These are phyloP conservation scores for Penicillium sp. DNA, from an alignment of 2,329 filamentous ascomycete genomes.

Conservation along the genomic window DNA sequence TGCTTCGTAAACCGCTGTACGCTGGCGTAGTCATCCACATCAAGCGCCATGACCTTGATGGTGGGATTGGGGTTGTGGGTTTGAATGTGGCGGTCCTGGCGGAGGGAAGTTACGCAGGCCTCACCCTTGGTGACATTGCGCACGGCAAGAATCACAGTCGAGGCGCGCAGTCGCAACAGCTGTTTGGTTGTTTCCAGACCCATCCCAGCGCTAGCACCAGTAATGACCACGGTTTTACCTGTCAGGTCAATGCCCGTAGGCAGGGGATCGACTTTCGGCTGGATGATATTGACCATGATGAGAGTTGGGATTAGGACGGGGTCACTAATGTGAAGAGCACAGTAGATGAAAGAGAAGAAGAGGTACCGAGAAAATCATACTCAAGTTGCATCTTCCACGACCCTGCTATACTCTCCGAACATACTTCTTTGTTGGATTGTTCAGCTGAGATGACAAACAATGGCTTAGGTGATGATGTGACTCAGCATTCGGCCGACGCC, in stretches of 20 bases:
- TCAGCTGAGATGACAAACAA: background rate
- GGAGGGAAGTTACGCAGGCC: background rate
- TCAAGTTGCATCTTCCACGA: too few relatives aligned
- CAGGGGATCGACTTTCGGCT: background rate
- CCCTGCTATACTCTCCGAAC: background rate
- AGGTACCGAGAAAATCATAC: background rate
- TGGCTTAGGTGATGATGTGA: background rate
- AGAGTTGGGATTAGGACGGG: too few relatives aligned
- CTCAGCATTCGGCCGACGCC: background rate
- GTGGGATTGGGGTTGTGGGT: background rate
- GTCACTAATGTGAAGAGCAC: background rate
- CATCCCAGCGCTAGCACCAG: background rate
- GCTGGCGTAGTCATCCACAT: background rate
- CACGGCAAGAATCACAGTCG: background rate
- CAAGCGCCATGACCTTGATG: background rate
- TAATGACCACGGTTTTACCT: background rate
- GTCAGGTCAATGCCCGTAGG: background rate
- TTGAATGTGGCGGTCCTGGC: background rate
- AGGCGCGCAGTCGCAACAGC: background rate
- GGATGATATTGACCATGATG: background rate
- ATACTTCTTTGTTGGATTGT: background rate
- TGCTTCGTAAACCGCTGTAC: slow-evolving; percentile 15
- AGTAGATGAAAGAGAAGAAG: background rate
- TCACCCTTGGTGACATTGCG: background rate
- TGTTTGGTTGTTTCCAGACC: background rate